phyloP scores from a whole-genome alignment of 2,329 filamentous ascomycete genomes.

The Venturia oleaginea region DNA sequence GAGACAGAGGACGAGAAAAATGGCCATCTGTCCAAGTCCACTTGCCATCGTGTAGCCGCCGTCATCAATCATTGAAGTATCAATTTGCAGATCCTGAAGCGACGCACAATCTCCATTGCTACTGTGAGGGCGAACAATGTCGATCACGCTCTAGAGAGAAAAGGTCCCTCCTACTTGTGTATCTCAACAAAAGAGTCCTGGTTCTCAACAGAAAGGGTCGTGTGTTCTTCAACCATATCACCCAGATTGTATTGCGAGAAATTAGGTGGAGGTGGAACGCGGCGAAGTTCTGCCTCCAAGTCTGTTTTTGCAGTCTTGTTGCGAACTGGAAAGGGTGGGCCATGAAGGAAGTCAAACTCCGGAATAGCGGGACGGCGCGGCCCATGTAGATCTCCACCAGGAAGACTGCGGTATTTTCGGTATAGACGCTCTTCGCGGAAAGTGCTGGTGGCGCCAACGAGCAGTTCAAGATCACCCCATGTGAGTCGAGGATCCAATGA shows the following conservation, averaged over 20 bases:
- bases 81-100: too few relatives aligned
- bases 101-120: neutral
- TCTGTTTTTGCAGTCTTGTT: neutral
- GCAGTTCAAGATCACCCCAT: conserved; percentile 7
- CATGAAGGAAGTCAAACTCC: conserved; percentile 8
- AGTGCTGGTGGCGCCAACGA: conserved; percentile 9
- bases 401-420: conserved; percentile 9
- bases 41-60: neutral
- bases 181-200: conserved; percentile 10
- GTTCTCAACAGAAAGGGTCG: neutral
- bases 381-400: conserved; percentile 4
- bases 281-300: neutral
- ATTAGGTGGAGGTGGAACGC: neutral
- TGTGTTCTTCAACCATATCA: neutral
- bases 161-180: conserved; percentile 1
- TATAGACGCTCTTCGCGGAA: conserved; percentile 14
- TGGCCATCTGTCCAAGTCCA: too few relatives aligned
- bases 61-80: neutral
- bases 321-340: neutral
- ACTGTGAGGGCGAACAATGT: neutral
- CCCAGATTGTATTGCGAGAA: neutral
- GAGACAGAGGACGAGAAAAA: too few relatives aligned
- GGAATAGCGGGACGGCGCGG: conserved; percentile 1
- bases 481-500: conserved; percentile 12
- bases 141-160: neutral